Evolutionary conservation across 177 flowering plant genomes (phyloP), one percentile per base, ranked within the genome.

Genomic region (Vitis hybrid): DNA sequence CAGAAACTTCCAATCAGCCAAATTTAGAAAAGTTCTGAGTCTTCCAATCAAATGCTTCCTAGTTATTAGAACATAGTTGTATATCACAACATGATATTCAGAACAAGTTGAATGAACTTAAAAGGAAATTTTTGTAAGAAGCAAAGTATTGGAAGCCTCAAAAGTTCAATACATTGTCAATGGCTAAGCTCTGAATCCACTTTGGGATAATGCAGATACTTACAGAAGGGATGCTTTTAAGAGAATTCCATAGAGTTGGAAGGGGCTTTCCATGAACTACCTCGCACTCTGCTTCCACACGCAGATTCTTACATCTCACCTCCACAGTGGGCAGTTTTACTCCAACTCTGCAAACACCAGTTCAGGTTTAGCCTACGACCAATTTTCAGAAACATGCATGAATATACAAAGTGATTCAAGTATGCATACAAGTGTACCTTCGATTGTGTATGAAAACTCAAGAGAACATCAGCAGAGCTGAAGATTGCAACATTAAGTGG

Each of bases 171-270:
- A 14, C 17, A 24, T 9, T 22, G 19, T 15, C 47, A 54, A 24
- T 52, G 11, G 9, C 2, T 28, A 33, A 10, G n/a, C 20, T 67
- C 13, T 38, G 3, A 47, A 44, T 7, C 24, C 7, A 17, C 31
- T 10, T n/a, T 3, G 17, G 44, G 4, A 49, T 18, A 62, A 3
- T 13, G 31, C 17, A 18, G n/a, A 53, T 9, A 78, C 90, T 87
- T 75, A 87, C 90, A 70, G 74, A 76, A 62, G 87, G 2, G 3
- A 69, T 65, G 80, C 77, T 74, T 80, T 76, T 85, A 49, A 74
- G n/a, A 38, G 88, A 66, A 71, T 87, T 89, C 90, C 86, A 87
- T n/a, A 88, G 79, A 14, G 92, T 91, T 14, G 92, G 93, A 28
- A 91, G 82, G 51, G 94, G 87, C 72, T 83, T 89, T 18, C 94